A percentile compares a stretch with the other conserved stretches of the same genome.
Conservation (phyloP, 129 eudicot species). For the Pittosporum tobira region DNA sequence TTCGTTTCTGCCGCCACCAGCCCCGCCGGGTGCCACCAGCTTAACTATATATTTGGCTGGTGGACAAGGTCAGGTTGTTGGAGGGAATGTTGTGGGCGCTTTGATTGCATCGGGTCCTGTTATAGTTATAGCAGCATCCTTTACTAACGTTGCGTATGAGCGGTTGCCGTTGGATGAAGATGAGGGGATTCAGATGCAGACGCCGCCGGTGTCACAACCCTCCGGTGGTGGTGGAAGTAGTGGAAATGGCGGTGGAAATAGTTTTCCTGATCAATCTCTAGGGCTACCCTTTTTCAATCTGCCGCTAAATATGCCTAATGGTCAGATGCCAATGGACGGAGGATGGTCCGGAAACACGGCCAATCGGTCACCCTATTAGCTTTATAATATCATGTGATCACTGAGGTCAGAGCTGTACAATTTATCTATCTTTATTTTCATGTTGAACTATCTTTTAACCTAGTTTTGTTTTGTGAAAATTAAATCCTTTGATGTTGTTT, state of each 20-base stretch:
- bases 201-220: slow-evolving; percentile 12
- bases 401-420: slow-evolving; percentile 14
- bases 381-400: background rate
- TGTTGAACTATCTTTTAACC: slow-evolving; percentile 4
- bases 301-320: slow-evolving; percentile 54
- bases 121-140: slow-evolving; percentile 69
- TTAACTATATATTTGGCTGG: slow-evolving; percentile 71
- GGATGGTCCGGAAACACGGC: slow-evolving; percentile 38
- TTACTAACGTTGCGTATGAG: slow-evolving; percentile 80
- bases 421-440: background rate
- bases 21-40: slow-evolving; percentile 84
- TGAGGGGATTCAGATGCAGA: slow-evolving; percentile 37
- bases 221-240: slow-evolving; percentile 23
- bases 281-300: slow-evolving; percentile 70
- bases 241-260: slow-evolving; percentile 17
- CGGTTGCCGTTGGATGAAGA: slow-evolving; percentile 71
- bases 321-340: slow-evolving; percentile 49
- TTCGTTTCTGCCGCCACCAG: slow-evolving; percentile 77
- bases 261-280: slow-evolving; percentile 52
- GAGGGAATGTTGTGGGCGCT: slow-evolving; percentile 71
- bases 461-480: slow-evolving; percentile 1
- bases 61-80: slow-evolving; percentile 77
- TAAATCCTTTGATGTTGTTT: background rate
- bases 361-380: slow-evolving; percentile 35
- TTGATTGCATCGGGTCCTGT: slow-evolving; percentile 74